These are phyloP conservation scores for Yamadazyma atlantica DNA, from an alignment of 1,139 yeast species.

Conservation along the genomic window DNA sequence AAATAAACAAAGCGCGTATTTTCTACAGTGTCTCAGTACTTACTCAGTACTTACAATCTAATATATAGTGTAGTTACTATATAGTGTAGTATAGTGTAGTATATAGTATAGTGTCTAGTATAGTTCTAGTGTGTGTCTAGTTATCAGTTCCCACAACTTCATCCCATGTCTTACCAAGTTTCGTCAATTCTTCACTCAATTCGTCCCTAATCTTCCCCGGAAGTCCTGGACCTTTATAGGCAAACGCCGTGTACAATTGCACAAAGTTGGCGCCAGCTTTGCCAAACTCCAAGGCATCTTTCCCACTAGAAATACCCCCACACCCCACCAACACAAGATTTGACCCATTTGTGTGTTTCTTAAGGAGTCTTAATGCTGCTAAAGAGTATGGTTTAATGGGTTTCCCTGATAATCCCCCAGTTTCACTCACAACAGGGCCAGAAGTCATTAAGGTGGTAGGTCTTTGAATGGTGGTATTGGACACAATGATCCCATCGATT, in stretches of 20 bases:
- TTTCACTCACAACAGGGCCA: constrained; percentile 48
- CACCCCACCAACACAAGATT: constrained; percentile 82
- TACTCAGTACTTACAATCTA: too few relatives aligned
- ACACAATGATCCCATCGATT: constrained; percentile 88
- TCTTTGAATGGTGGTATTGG: constrained; percentile 88
- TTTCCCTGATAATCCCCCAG: constrained; percentile 89
- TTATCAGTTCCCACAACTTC: constrained; percentile 63
- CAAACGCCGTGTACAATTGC: constrained; percentile 85
- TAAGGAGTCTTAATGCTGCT: constrained; percentile 65
- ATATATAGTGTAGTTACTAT: too few relatives aligned
- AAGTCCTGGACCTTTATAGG: constrained; percentile 89
- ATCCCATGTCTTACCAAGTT: constrained; percentile 82
- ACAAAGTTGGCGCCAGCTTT: constrained; percentile 90
- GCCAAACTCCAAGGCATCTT: constrained; percentile 89
- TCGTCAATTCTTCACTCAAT: constrained; percentile 60
- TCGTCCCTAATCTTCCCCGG: constrained; percentile 79
- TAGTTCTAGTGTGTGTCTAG: neutral
- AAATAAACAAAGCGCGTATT: neutral
- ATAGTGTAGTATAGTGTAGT: too few relatives aligned
- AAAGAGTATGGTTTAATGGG: constrained; percentile 86
- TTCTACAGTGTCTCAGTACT: too few relatives aligned
- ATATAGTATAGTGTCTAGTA: neutral
- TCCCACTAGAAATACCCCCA: constrained; percentile 86
- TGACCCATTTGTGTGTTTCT: constrained; percentile 73
- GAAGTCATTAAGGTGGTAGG: constrained; percentile 57